Conservation (phyloP, 345 rosid species). For the Physaria fendleri region DNA sequence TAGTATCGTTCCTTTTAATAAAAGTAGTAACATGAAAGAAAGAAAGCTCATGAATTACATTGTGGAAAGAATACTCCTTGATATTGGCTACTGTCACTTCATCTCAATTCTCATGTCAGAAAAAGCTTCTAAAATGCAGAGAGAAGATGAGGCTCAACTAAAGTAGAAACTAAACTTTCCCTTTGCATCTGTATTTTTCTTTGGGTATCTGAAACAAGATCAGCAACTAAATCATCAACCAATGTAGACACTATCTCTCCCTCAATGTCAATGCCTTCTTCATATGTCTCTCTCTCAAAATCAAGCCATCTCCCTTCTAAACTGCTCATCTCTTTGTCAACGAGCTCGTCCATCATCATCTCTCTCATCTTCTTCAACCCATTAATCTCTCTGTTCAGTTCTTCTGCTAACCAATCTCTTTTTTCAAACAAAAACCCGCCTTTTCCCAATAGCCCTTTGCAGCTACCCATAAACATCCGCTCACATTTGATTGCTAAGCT, state of each 20-base stretch:
- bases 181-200: slow-evolving; percentile 14
- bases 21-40: background rate
- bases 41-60: background rate
- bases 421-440: slow-evolving; percentile 26
- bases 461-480: slow-evolving; percentile 39
- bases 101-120: slow-evolving; percentile 4
- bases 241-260: slow-evolving; percentile 46
- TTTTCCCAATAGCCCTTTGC: slow-evolving; percentile 39
- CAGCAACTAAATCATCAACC: slow-evolving; percentile 65
- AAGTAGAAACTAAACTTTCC: background rate
- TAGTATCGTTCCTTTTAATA: background rate
- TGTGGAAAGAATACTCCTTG: background rate
- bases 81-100: slow-evolving; percentile 3
- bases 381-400: slow-evolving; percentile 45
- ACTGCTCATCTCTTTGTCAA: slow-evolving; percentile 68
- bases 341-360: slow-evolving; percentile 74
- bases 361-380: slow-evolving; percentile 55
- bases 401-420: slow-evolving; percentile 53
- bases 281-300: slow-evolving; percentile 52
- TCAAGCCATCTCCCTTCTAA: slow-evolving; percentile 64
- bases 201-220: slow-evolving; percentile 28
- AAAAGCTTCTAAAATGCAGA: background rate
- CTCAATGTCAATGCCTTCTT: slow-evolving; percentile 65
- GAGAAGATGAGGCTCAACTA: slow-evolving; percentile 8
- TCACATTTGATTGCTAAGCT: slow-evolving; percentile 35